Evolutionary conservation across 2,329 filamentous ascomycete genomes (phyloP), one percentile per base, ranked within the genome.

Genomic region (Bimuria novae-zelandiae): DNA sequence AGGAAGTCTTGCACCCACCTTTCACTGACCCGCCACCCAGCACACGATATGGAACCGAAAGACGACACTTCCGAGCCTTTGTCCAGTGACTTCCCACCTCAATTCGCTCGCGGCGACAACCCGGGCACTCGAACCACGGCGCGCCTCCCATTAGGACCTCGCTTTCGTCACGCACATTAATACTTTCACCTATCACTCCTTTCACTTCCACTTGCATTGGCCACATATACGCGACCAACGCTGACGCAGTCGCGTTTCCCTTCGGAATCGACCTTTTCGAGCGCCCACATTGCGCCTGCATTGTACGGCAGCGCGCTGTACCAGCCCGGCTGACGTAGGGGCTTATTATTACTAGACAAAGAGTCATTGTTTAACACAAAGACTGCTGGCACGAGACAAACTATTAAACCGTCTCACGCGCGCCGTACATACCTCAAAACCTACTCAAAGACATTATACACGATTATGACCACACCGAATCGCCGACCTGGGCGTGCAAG

Each of bases 11-110:
- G 19, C 33, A 11, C 49, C 14, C 35, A 19, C 29, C 23, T 40
- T 40, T 45, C 44, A 30, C 22, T 23, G 36, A 22, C 10, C 17
- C 19, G n/a, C 47, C 21, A 29, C 33, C n/a, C 11, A 39, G 11
- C 14, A 10, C 54, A 50, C 62, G 64, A 61, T 46, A 73, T 73
- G 71, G 71, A 70, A 57, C 71, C 67, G 25, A 67, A 70, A 53
- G 44, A 46, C 51, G 68, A 71, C 42, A 65, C 69, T 62, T 68
- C 72, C 49, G 70, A 71, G 40, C 67, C 70, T 63, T 67, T 71
- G 45, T 62, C 68, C 59, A 72, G 67, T 63, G 70, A 72, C 57
- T 72, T 66, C 41, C 66, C 69, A 40, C 68, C 69, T 7, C 45
- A 65, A 14, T 71, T 67, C 55, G 54, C 61, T 52, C 62, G 62